phyloP scores from a whole-genome alignment of 495 filamentous ascomycete species.

The Neurospora intermedia region DNA sequence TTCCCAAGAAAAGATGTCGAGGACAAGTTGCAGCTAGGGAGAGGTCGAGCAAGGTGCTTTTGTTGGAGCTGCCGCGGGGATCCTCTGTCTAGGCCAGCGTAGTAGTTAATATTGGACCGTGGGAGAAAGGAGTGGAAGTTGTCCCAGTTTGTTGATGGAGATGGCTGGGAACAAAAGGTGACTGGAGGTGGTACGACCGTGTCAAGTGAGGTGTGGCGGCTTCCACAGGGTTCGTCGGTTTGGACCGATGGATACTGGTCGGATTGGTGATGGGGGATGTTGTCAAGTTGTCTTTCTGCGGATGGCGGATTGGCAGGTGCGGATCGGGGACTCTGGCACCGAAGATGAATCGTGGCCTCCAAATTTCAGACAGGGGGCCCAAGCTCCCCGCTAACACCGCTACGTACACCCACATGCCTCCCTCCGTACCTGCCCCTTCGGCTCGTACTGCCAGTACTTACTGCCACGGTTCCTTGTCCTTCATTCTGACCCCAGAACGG shows the following conservation, averaged over 20 bases:
- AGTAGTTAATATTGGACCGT: background rate
- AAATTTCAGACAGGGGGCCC: conserved; percentile 17
- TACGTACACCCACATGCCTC: background rate
- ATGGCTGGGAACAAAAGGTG: background rate
- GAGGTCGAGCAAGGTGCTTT: background rate
- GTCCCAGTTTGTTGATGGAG: background rate
- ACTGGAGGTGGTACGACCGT: background rate
- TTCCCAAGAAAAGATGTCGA: background rate
- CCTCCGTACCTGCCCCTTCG: background rate
- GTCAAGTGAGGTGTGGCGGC: conserved; percentile 23
- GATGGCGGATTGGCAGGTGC: background rate
- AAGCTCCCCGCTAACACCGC: conserved; percentile 11
- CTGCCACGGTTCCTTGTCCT: background rate
- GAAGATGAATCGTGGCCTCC: conserved; percentile 30
- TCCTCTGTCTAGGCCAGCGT: background rate
- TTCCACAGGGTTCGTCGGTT: conserved; percentile 8
- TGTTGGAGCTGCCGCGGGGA: background rate
- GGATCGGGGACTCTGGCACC: background rate
- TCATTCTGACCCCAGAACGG: background rate
- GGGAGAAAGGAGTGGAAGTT: background rate
- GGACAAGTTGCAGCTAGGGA: background rate
- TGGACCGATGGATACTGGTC: background rate
- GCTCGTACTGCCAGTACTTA: background rate
- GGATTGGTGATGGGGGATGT: background rate
- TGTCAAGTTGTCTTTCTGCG: conserved; percentile 2